Evolutionary conservation across 768 basidiomycete genomes (phyloP), one percentile per base, ranked within the genome.

Genomic region (Tylopilus plumbeoviolaceoides): DNA sequence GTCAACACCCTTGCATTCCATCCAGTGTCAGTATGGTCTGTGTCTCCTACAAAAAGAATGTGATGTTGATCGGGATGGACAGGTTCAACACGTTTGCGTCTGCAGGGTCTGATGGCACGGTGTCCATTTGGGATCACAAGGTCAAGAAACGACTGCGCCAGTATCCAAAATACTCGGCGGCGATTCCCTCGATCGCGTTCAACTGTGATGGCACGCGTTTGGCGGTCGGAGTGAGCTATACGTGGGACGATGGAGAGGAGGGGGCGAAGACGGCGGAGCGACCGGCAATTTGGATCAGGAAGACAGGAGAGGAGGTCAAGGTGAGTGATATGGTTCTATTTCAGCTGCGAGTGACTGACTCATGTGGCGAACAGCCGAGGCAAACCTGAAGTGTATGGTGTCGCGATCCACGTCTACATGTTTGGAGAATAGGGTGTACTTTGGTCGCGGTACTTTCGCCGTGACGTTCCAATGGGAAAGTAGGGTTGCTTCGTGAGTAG

Each of bases 41-140:
- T 15, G 2, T 33, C 14, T 33, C 33, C 33, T 8, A 33, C 14
- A 12, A 30, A 30, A 30, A 30, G 30, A 15, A 33, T 12, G 33
- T 33, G 33, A 33, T 2, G 12, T 9, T 33, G 12, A 33, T 33
- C 12, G 41, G 48, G 8, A 6, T 48, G 12, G 8, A 35, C 36
- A 92, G 90, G 5, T 86, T 85, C 73, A 95, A 92, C 68, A 98
- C 95, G 0, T 97, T 99, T 61, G 92, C 92, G 0, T 95, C 95
- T 0, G 95, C 87, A 3, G 97, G 97, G 35, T 95, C 93, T 0
- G 97, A 99, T 68, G 86, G 86, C 1, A 89, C 89, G 1, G 91
- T 98, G 40, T 93, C 92, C 0, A 85, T 98, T 54, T 99, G 97
- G 97, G 97, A 98, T 66, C 93, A 95, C 70, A 86, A 87, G 59